phyloP scores from a whole-genome alignment of 345 rosid species.

The Eucalyptus urophylla region DNA sequence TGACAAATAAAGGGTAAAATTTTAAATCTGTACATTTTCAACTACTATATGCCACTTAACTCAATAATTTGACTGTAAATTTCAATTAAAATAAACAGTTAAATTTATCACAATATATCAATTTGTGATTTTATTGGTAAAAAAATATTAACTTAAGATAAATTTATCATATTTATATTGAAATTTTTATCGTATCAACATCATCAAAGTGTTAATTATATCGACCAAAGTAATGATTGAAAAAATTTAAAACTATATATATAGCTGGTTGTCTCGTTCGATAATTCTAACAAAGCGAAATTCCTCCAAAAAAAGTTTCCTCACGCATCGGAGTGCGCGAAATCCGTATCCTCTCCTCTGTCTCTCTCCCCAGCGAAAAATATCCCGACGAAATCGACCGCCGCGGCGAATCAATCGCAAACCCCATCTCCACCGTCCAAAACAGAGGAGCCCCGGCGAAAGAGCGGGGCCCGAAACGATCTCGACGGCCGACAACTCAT shows the following conservation, averaged over 20 bases:
- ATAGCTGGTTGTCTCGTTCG: neutral
- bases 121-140: rapidly evolving
- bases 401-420: neutral
- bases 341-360: neutral
- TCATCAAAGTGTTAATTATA: neutral
- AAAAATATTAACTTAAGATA: no score
- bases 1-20: rapidly evolving
- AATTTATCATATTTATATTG: no score
- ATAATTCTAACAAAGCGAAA: neutral
- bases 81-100: rapidly evolving
- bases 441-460: rapidly evolving
- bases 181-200: no score
- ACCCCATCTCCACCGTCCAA: neutral
- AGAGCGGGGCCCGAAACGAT: neutral
- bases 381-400: neutral
- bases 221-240: neutral
- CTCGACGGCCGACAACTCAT: neutral
- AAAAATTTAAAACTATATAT: neutral
- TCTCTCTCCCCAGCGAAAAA: neutral
- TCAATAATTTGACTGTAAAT: rapidly evolving
- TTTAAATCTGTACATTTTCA: rapidly evolving
- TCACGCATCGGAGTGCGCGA: neutral
- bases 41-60: rapidly evolving
- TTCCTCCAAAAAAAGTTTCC: neutral
- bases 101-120: rapidly evolving